Conservation (phyloP, 768 basidiomycete species). For the Xerocomellus intermedius region DNA sequence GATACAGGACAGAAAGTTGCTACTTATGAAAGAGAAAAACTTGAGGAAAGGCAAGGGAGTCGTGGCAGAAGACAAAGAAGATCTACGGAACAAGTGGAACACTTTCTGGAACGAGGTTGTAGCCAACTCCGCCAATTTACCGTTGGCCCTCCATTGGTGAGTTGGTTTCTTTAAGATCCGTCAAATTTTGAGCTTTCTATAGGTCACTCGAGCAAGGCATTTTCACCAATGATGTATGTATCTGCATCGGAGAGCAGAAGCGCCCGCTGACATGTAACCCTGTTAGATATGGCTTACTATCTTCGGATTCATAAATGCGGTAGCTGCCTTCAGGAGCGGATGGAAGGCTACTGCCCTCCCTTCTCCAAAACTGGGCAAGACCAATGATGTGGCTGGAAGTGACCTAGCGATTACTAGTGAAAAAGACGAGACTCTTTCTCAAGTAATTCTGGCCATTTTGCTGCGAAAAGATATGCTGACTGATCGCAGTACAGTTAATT, state of each 20-base stretch:
- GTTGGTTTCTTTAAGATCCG: conserved; percentile 13
- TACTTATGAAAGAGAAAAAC: conserved; percentile 52
- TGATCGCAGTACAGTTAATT: background rate
- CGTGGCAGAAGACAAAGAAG: conserved; percentile 51
- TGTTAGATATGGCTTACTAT: conserved; percentile 39
- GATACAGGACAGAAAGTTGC: conserved; percentile 60
- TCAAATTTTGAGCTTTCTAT: background rate
- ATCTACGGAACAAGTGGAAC: conserved; percentile 59
- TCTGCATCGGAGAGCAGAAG: background rate
- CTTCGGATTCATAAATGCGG: conserved; percentile 47
- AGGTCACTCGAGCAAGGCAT: conserved; percentile 73
- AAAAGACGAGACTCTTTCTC: conserved; percentile 9
- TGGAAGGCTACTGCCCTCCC: conserved; percentile 63
- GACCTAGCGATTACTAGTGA: conserved; percentile 7
- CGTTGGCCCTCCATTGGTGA: conserved; percentile 82
- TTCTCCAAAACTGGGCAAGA: conserved; percentile 1
- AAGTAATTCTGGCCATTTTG: background rate
- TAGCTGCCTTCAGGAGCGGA: conserved; percentile 63
- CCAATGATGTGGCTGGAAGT: background rate
- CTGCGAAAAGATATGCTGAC: background rate
- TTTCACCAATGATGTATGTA: conserved; percentile 61
- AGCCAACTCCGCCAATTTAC: conserved; percentile 75
- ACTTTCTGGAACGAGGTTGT: conserved; percentile 70
- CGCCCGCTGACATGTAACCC: conserved; percentile 2
- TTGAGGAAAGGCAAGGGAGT: conserved; percentile 58